Conservation (phyloP, 768 basidiomycete species). For the Butyriboletus loyo region DNA sequence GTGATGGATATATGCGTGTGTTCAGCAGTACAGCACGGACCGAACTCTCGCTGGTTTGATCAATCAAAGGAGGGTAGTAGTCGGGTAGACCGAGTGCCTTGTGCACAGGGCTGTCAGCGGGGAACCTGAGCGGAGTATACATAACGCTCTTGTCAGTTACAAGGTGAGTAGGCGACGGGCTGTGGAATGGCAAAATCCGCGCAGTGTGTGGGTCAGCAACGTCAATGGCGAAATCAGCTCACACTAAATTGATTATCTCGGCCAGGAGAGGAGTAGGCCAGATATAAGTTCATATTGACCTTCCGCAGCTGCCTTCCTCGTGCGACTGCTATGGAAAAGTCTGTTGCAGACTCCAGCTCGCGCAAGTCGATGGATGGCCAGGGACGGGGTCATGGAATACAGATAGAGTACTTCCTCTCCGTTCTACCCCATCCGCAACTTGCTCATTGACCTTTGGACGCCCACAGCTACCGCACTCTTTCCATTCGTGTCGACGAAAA, state of each 20-base stretch:
- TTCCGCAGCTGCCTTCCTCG: not conserved
- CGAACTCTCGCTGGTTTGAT: not conserved
- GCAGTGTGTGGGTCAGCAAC: constrained; percentile 11
- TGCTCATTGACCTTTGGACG: not conserved
- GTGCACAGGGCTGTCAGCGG: not conserved
- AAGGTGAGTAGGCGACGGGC: constrained; percentile 5
- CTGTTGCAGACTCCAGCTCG: not conserved
- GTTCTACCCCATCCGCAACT: rapidly evolving
- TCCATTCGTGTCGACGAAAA: constrained; percentile 42
- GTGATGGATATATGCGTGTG: not conserved
- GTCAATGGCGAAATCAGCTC: constrained; percentile 29
- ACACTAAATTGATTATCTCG: too few species aligned
- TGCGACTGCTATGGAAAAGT: constrained; percentile 19
- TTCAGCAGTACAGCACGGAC: not conserved
- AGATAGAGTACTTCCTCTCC: constrained; percentile 23
- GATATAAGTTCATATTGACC: constrained; percentile 10
- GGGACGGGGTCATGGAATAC: constrained; percentile 30
- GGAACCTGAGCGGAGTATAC: not conserved
- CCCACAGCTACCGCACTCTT: constrained; percentile 41
- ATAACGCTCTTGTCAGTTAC: not conserved
- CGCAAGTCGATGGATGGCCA: constrained; percentile 17
- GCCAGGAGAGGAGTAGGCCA: constrained; percentile 9
- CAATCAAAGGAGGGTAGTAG: too few species aligned
- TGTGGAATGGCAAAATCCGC: constrained; percentile 28
- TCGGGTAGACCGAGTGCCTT: too few species aligned